These are phyloP conservation scores for Lactarius hatsudake DNA, from an alignment of 768 basidiomycete species.

Conservation along the genomic window DNA sequence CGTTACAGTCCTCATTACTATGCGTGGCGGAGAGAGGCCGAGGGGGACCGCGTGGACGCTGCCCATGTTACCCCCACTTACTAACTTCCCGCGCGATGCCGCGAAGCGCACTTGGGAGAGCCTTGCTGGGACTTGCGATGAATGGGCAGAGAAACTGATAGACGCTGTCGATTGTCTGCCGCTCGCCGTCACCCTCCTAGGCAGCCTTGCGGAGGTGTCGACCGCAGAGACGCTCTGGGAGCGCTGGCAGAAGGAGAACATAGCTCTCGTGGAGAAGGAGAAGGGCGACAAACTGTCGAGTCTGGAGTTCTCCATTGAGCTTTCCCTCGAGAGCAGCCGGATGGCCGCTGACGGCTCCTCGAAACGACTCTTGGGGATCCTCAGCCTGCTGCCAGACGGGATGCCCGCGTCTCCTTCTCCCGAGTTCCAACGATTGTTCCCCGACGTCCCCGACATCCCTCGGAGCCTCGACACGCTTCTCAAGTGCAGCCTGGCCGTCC, in stretches of 20 bases:
- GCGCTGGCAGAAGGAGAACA: conserved; percentile 22
- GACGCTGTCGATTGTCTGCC: conserved; percentile 20
- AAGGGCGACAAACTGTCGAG: conserved; percentile 16
- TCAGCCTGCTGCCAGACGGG: conserved; percentile 18
- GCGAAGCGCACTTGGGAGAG: conserved; percentile 18
- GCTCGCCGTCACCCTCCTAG: conserved; percentile 22
- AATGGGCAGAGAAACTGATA: conserved; percentile 24
- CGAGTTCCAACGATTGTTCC: conserved; percentile 12
- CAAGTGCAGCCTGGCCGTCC: conserved; percentile 17
- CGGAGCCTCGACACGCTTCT: conserved; percentile 19
- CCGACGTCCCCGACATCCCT: conserved; percentile 4
- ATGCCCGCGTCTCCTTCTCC: conserved; percentile 2
- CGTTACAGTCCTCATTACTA: conserved; percentile 20
- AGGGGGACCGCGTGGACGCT: conserved; percentile 21
- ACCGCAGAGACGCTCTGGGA: conserved; percentile 22
- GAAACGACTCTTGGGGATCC: conserved; percentile 14
- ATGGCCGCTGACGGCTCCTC: conserved; percentile 17
- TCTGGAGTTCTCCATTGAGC: conserved; percentile 20
- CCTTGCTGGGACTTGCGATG: conserved; percentile 15
- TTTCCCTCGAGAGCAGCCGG: conserved; percentile 18
- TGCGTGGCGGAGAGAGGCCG: conserved; percentile 23
- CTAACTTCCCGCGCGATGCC: conserved; percentile 13
- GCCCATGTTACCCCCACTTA: conserved; percentile 21
- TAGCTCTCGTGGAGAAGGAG: conserved; percentile 18
- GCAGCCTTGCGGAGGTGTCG: conserved; percentile 17